Base-by-base conservation (phyloP, 164 flowering plant species). In the Taxillus chinensis region DNA sequence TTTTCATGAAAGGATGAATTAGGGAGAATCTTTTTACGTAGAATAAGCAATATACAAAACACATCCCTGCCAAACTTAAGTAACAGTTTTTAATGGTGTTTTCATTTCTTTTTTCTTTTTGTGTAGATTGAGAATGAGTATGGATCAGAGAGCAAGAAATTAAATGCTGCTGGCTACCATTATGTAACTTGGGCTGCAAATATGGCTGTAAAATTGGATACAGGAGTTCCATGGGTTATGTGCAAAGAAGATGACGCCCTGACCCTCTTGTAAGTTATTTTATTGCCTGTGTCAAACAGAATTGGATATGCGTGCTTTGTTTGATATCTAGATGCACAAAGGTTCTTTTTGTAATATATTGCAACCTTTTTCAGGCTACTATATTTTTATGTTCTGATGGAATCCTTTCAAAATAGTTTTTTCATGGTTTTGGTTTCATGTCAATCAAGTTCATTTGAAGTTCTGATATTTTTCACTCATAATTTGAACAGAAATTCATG, bases 191-290 rank as follows among this genome's bases (percentile, higher is more conserved):
- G 89, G 92, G 92, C 92, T 38, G 92, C 87, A 55, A 73, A 76
- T 53, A 82, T 86, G 92, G 92, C 87, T 1, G 81, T 79, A 46
- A 79, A 68, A 45, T 43, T 82, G 60, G 74, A 71, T 46, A 83
- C 87, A 38, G 86, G 86, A 48, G 92, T 86, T 62, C 92, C 89
- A n/a, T 86, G 89, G 92, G 75, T 82, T 72, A 86, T 86, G 92
- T 84, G 92, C 80, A 86, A 84, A 70, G 78, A 86, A 72, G 86
- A 82, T 64, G 83, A 80, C 70, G 85, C 92, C 67, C 92, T 16
- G 92, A 83, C 65, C 92, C 92, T 9, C 70, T 86, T 69, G 92
- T 86, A 54, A 60, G 83, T 43, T 43, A 39, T 58, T 17, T 60
- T 42, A 5, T 37, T 0, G 42, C 58, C 13, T 15, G 52, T 11